Base-by-base conservation (phyloP, 768 basidiomycete genomes). In the Gloeophyllum trabeum region DNA sequence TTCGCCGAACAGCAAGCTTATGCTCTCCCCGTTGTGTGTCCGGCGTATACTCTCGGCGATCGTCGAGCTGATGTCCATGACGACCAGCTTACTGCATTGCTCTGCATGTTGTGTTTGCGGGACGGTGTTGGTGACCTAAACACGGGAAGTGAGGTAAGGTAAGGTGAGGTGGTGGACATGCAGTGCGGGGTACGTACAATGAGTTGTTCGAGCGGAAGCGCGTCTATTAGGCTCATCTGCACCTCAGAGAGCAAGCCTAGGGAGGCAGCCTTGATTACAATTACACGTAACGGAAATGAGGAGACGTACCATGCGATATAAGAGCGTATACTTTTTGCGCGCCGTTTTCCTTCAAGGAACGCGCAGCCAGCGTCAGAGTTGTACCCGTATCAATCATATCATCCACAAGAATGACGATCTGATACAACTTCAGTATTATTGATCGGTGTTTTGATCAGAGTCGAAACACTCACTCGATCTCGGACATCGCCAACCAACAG, bases 321-420 rank as follows among this genome's bases (percentile, higher is more conserved):
- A 98, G 61, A 2, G 86, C 92, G 57, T 91, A 79, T 3, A 94
- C 79, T 16, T 79, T 73, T 54, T 75, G 83, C 4, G 92, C 94
- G 18, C 96, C 96, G 46, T 83, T 84, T 53, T 96, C 91, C 39
- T 81, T 68, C 36, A 99, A 69, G n/a, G 89, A 86, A 35, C 76
- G 75, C 5, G 79, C 79, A 7, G 96, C 96, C 12, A 94, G 65
- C 12, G 76, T 69, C 22, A 98, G 70, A n/a, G 96, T 98, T 26
- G 69, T 73, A 10, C 93, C 94, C 4, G 89, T 90, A 58, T 99
- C 96, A 54, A 96, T 84, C 94, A 99, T 98, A 56, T 99, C 96
- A 59, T 99, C 96, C 24, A 99, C 89, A 36, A 99, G 73, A 55
- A 99, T 89, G 28, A 88, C 92, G 41, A 92, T 74, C 85, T 91